Conservation (phyloP, 495 filamentous ascomycete species). For the Aspergillus sclerotioniger region DNA sequence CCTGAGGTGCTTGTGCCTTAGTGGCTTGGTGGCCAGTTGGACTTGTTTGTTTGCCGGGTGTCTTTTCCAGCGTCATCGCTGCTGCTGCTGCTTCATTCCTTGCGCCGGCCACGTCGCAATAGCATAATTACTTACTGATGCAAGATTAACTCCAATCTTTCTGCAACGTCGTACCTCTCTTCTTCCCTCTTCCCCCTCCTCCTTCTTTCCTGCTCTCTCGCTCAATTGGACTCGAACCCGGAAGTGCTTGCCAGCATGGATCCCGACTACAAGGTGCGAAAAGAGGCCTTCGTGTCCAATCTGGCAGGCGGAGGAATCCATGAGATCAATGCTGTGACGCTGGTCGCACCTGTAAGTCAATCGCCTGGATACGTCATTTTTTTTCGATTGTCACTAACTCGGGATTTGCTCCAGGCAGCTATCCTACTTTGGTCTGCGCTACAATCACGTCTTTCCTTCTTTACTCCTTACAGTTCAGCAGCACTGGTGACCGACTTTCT, state of each 20-base stretch:
- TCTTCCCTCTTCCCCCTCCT: background rate
- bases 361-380: background rate
- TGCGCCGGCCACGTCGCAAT: background rate
- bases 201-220: background rate
- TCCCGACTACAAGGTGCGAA: conserved; percentile 77
- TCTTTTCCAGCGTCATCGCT: background rate
- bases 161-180: background rate
- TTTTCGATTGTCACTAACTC: background rate
- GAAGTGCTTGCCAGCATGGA: conserved; percentile 41
- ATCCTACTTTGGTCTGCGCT: conserved; percentile 86
- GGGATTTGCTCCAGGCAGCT: conserved; percentile 55
- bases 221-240: background rate
- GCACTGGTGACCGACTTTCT: conserved; percentile 78
- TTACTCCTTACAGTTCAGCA: conserved; percentile 66
- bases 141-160: background rate
- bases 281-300: conserved; percentile 94
- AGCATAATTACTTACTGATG: background rate
- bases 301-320: conserved; percentile 77
- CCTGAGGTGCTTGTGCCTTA: too few relatives aligned
- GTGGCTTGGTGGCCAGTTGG: too few relatives aligned
- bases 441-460: conserved; percentile 83
- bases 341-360: conserved; percentile 74
- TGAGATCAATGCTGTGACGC: conserved; percentile 84
- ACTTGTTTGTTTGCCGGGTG: too few relatives aligned
- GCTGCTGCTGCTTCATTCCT: background rate